These are phyloP conservation scores for Avena insularis DNA, from an alignment of 176 grass and related monocot species.

Conservation along the genomic window DNA sequence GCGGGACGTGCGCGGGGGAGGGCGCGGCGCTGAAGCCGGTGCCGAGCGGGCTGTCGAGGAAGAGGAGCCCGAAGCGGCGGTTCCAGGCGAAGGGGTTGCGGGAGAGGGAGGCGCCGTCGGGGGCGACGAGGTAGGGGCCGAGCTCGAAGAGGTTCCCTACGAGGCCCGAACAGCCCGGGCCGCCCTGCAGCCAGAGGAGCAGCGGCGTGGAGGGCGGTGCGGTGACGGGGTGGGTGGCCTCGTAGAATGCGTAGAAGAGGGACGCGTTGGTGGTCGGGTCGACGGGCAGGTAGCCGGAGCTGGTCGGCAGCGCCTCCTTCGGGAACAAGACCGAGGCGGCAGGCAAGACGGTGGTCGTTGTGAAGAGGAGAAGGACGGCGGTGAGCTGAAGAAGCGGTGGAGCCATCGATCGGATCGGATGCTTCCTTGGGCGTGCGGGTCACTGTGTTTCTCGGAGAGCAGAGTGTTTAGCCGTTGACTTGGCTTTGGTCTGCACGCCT, in stretches of 20 bases:
- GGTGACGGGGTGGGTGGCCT: conserved; percentile 47
- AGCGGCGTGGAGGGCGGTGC: conserved; percentile 38
- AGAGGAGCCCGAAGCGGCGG: conserved; percentile 55
- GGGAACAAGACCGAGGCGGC: conserved; percentile 20
- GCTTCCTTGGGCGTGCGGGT: too few relatives aligned
- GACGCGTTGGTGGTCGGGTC: conserved; percentile 14
- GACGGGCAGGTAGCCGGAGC: conserved; percentile 60
- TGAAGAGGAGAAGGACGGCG: neutral
- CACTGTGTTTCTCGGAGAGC: too few relatives aligned
- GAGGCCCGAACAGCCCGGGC: conserved; percentile 59
- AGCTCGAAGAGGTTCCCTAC: conserved; percentile 58
- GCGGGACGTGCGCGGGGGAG: conserved; percentile 31
- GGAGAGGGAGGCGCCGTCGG: neutral
- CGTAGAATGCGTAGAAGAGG: conserved; percentile 72
- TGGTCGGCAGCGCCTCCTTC: conserved; percentile 44
- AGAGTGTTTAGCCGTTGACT: too few relatives aligned
- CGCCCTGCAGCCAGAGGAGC: conserved; percentile 70
- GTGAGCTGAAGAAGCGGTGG: neutral
- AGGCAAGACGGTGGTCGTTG: neutral
- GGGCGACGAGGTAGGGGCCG: conserved; percentile 52
- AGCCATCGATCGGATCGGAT: neutral
- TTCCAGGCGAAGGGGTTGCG: conserved; percentile 36
- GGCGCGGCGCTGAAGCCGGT: conserved; percentile 24
- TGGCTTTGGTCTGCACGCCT: too few relatives aligned
- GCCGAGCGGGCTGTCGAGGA: conserved; percentile 61